Base-by-base conservation (phyloP, 208 protist species). In the Lotmaria passim region DNA sequence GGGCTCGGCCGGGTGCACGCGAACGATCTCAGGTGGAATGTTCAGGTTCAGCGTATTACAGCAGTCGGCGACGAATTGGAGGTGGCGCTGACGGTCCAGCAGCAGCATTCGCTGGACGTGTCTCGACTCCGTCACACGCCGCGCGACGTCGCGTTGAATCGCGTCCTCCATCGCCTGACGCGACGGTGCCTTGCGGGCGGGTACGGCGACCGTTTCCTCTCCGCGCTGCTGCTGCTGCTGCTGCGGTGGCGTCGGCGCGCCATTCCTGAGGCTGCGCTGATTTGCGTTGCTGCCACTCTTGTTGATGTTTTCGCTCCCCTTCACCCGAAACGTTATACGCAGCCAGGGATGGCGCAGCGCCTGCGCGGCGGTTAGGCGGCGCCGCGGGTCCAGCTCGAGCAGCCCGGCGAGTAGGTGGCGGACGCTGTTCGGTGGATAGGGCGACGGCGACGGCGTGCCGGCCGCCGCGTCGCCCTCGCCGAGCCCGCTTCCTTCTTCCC, bases 41-140 rank as follows among this genome's bases (percentile, higher is more conserved):
- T 7, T 31, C 14, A 95, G 58, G 28, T 75, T 73, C 19, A 91
- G 68, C 43, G 82, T 82, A 57, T 89, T 53, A 57, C 83, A 92
- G 51, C 86, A 91, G 67, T 93, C 90, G 0, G 87, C 85, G 36
- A 91, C 86, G 47, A 95, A 95, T 63, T 95, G 90, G 17, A 95
- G 69, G 67, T 95, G 90, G 21, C 81, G 73, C 60, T 91, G 69
- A 0, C 70, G 60, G 65, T 93, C 90, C 10, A 66, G 46, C 47
- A 73, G 50, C n/a, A 87, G 73, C 73, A 95, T 82, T 11, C 50
- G 47, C 65, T 77, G 69, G 15, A 93, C 60, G 41, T 83, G 73
- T 0, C 72, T 61, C 38, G 90, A 85, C 44, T 82, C 58, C 47
- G 79, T 73, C 53, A 92, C 72, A 1, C 73, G 75, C 5, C 59